A percentile compares a stretch with the other conserved stretches of the same genome.
phyloP scores from a whole-genome alignment of 768 basidiomycete genomes.

The Rhizopogon vinicolor region DNA sequence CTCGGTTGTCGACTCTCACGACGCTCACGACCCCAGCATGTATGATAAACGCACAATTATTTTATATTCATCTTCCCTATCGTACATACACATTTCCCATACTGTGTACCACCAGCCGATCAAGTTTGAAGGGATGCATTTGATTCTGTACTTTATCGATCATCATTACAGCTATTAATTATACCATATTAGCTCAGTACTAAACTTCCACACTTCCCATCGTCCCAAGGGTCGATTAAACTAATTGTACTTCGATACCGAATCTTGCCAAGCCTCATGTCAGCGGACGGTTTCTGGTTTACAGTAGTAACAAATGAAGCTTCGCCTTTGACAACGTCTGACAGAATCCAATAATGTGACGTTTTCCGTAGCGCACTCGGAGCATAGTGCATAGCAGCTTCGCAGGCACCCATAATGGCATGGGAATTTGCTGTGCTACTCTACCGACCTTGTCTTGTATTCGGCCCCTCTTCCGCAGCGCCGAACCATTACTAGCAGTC shows the following conservation, averaged over 20 bases:
- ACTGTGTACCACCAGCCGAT: conserved; percentile 13
- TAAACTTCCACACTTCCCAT: not conserved
- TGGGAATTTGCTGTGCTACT: conserved; percentile 8
- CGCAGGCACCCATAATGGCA: not conserved
- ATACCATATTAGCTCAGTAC: conserved; percentile 29
- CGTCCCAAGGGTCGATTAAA: conserved; percentile 2
- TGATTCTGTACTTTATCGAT: conserved; percentile 24
- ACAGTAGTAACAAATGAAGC: not conserved
- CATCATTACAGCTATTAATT: conserved; percentile 24
- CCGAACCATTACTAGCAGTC: conserved; percentile 1
- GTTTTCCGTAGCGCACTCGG: not conserved
- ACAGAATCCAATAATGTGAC: not conserved
- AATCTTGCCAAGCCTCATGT: conserved; percentile 1
- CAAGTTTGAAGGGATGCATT: conserved; percentile 13
- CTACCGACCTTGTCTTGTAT: not conserved
- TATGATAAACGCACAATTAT: conserved; percentile 26
- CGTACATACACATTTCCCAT: conserved; percentile 20
- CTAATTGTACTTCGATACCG: not conserved
- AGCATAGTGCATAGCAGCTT: not conserved
- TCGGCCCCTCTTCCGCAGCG: conserved; percentile 1
- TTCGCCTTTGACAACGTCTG: not conserved
- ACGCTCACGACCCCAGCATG: conserved; percentile 18
- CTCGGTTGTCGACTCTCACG: not conserved
- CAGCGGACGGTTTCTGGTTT: not conserved
- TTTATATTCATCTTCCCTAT: conserved; percentile 16